phyloP scores from a whole-genome alignment of 177 flowering plant species.

The Telopea speciosissima region DNA sequence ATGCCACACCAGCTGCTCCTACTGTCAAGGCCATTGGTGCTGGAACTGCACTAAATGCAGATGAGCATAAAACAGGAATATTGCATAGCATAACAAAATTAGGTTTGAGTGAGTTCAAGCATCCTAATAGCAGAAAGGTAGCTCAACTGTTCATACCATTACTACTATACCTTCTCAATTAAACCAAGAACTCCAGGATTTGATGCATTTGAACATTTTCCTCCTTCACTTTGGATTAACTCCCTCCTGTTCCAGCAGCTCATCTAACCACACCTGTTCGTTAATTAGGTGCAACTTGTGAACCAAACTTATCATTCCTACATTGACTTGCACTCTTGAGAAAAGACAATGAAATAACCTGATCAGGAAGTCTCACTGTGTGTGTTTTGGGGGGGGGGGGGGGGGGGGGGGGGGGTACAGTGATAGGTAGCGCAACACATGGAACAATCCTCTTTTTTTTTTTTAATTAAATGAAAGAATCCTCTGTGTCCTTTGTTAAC shows the following conservation, averaged over 20 bases:
- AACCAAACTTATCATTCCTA: neutral
- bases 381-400: no score
- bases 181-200: conserved; percentile 71
- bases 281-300: neutral
- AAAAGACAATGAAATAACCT: conserved; percentile 32
- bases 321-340: neutral
- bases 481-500: conserved; percentile 61
- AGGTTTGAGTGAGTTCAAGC: neutral
- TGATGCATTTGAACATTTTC: conserved; percentile 68
- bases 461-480: conserved; percentile 35
- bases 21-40: conserved; percentile 86
- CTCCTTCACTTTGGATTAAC: no score
- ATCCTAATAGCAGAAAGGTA: neutral
- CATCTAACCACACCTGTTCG: conserved; percentile 55
- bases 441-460: no score
- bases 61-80: conserved; percentile 79
- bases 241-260: no score
- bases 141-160: no score
- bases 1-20: conserved; percentile 84
- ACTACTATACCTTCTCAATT: no score
- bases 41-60: conserved; percentile 75
- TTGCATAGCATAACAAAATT: neutral
- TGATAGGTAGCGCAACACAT: conserved; percentile 58
- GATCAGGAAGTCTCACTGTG: conserved; percentile 81
- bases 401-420: conserved; percentile 76